Base-by-base conservation (phyloP, 1,139 yeast species). In the Debaryomyces subglobosus region DNA sequence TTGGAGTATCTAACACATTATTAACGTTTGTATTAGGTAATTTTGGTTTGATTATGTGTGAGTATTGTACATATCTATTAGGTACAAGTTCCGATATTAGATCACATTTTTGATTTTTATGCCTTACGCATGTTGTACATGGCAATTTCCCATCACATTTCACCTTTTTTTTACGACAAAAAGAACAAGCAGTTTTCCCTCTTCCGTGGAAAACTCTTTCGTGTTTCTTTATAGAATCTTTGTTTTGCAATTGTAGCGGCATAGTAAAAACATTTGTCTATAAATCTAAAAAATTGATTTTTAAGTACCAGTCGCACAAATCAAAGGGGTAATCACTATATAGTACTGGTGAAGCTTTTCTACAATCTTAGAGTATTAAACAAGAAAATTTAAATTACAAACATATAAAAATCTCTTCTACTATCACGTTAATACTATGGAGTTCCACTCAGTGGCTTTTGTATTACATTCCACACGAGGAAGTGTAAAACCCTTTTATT, bases 71-170 rank as follows among this genome's bases (percentile, higher is more conserved):
- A 24, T 10, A 3, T 9, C 27, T 24, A 7, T 24, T 24, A 24
- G 9, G 27, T 8, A 24, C 27, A 6, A 6, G 27, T 20, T n/a
- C n/a, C 27, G 27, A 24, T 23, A 24, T 24, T 24, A 24, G 12
- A 24, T 24, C 27, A 24, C 27, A 24, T 24, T 24, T 8, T 8
- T 24, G 12, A 24, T 24, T 24, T 24, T 24, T 7, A 24, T 24
- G 2, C 2, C 8, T 8, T 24, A 24, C 25, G 24, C 51, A 49
- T 21, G 43, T 49, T 6, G 49, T 43, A 27, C 51, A 49, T 9
- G 51, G 51, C 15, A 35, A 29, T 27, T 43, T 27, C 18, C 49
- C 36, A 39, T 49, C 48, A 27, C 51, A 49, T 30, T 49, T 49
- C 3, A 45, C 32, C 37, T 49, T 49, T 38, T 43, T 44, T 16